Conservation (phyloP, 2,329 filamentous ascomycete genomes). For the Chaetomiaceae sp. region DNA sequence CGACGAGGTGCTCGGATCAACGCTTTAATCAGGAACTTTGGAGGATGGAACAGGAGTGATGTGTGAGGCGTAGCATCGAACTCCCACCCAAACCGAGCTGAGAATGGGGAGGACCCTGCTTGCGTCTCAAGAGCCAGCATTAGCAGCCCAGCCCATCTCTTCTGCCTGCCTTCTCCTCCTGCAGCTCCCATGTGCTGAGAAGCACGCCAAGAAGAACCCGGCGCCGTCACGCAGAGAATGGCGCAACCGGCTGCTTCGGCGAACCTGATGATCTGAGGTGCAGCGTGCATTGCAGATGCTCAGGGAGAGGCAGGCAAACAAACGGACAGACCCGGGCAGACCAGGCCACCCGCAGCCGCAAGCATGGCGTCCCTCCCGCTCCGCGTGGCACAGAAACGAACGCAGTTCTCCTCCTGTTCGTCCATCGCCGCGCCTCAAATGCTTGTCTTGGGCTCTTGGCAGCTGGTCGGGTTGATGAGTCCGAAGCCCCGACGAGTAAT, state of each 20-base stretch:
- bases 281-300: neutral
- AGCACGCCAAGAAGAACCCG: constrained; percentile 5
- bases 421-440: too few relatives aligned
- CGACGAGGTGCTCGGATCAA: too few relatives aligned
- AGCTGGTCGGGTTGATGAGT: too few relatives aligned
- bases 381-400: neutral
- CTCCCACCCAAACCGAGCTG: too few relatives aligned
- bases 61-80: too few relatives aligned
- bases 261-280: constrained; percentile 3
- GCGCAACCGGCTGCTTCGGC: constrained; percentile 11
- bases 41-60: too few relatives aligned
- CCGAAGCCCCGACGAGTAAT: too few relatives aligned
- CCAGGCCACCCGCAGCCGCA: constrained; percentile 1
- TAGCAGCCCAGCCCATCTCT: too few relatives aligned
- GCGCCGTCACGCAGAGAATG: neutral
- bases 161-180: neutral
- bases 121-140: too few relatives aligned
- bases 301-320: constrained; percentile 17
- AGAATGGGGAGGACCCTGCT: too few relatives aligned
- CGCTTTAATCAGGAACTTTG: too few relatives aligned
- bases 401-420: neutral
- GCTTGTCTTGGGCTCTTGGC: too few relatives aligned
- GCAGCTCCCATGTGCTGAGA: neutral
- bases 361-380: neutral
- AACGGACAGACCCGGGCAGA: constrained; percentile 21